Evolutionary conservation across 2,329 filamentous ascomycete genomes (phyloP), one percentile per base, ranked within the genome.

Genomic region (Cercospora sesami): DNA sequence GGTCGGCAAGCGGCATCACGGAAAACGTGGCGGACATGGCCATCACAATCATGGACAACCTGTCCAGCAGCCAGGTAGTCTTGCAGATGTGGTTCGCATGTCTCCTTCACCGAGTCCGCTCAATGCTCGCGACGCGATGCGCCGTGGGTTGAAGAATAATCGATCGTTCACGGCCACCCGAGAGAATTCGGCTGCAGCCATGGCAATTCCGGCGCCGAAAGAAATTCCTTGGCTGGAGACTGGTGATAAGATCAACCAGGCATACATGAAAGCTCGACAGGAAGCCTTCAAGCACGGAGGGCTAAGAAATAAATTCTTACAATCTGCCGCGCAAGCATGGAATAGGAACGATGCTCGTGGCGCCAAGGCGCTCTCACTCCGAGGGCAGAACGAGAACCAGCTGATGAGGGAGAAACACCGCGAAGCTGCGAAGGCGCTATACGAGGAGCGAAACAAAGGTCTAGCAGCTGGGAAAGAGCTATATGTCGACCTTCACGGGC

Each of bases 261-360:
- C 93, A 26, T 99, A 99, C 79, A 87, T 99, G 73, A 97, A 97
- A 81, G 93, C 94, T 73, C 90, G 95, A 63, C 91, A 94, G 76
- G 94, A 98, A 81, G 95, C 95, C 67, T 97, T 99, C 79, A 96
- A 96, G 81, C 95, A 99, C 78, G 95, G 95, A 73, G 95, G 94
- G 73, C 87, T 97, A 78, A 88, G 95, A 71, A 99, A 98, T 80
- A 98, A 98, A 79, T 99, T 98, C 75, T 81, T 99, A 64, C 94
- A 97, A 80, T 97, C 94, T 79, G 95, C 95, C 73, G 94, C 94
- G 8, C 94, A 98, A 85, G 95, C 95, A 23, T 99, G 95, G 94
- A 97, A 98, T 78, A 91, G 95, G 67, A 98, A 97, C 76, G 95
- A 99, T 79, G 94, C 95, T 48, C 90, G 95, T 70, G 94, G 95